Evolutionary conservation across 345 rosid genomes (phyloP).

Genomic region (Sonneratia caseolaris): DNA sequence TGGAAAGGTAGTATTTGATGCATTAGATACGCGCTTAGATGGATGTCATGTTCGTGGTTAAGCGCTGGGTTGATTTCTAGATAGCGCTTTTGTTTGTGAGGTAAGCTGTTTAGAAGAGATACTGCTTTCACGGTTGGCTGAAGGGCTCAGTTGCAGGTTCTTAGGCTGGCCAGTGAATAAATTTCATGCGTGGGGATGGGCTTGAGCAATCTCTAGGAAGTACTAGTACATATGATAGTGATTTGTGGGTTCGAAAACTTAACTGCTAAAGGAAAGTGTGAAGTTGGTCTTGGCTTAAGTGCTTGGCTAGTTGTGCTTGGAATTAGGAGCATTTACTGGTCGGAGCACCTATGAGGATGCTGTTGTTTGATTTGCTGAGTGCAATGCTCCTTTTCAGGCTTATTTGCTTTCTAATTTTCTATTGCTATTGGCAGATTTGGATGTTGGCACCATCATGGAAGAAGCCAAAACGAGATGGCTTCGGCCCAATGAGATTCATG

Average conservation of each 20-base stretch:
- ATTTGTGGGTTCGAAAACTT: not conserved
- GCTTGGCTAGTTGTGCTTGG: not conserved
- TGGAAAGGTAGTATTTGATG: no score
- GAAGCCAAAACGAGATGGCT: constrained; percentile 90
- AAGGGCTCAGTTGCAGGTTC: not conserved
- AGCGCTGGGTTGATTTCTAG: no score
- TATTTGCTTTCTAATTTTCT: constrained; percentile 5
- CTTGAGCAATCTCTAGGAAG: not conserved
- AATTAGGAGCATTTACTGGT: not conserved
- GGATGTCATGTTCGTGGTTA: no score
- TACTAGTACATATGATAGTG: not conserved
- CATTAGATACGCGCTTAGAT: no score
- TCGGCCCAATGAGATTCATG: constrained; percentile 92
- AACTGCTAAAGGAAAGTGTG: not conserved
- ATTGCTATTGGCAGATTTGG: constrained; percentile 56
- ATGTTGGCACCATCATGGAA: constrained; percentile 46
- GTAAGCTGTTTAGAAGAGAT: not conserved
- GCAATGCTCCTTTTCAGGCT: not conserved
- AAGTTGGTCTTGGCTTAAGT: not conserved
- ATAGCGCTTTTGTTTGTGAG: no score
- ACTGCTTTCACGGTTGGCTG: not conserved
- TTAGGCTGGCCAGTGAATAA: not conserved
- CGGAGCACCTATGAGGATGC: not conserved
- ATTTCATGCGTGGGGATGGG: not conserved
- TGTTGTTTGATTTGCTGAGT: not conserved